These are phyloP conservation scores for Simplicillium aogashimaense DNA, from an alignment of 2,329 filamentous ascomycete genomes.

Conservation along the genomic window DNA sequence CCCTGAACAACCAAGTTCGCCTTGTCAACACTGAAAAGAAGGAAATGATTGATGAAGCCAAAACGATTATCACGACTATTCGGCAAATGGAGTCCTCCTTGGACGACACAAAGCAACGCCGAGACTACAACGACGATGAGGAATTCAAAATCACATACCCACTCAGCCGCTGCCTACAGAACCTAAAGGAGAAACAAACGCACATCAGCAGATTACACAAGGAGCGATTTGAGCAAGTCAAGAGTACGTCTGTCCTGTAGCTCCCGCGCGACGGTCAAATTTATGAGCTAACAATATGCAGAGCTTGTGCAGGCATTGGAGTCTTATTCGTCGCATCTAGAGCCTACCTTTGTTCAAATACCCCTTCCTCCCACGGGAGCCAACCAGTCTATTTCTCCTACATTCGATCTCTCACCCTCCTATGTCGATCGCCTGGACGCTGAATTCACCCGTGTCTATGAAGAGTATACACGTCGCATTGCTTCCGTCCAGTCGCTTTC, in stretches of 20 bases:
- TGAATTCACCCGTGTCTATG: conserved; percentile 91
- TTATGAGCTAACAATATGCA: conserved; percentile 23
- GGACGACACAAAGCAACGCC: conserved; percentile 59
- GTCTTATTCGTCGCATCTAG: conserved; percentile 93
- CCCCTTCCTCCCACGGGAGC: conserved; percentile 73
- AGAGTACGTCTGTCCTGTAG: conserved; percentile 50
- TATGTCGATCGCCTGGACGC: conserved; percentile 81
- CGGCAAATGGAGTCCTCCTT: conserved; percentile 90
- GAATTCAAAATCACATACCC: conserved; percentile 74
- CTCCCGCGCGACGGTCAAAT: not conserved
- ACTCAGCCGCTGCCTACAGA: conserved; percentile 67
- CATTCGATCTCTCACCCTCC: conserved; percentile 82
- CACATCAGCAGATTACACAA: conserved; percentile 74
- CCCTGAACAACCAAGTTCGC: conserved; percentile 81
- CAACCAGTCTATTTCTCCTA: conserved; percentile 66
- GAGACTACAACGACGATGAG: conserved; percentile 56
- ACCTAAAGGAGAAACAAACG: conserved; percentile 76
- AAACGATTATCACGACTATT: conserved; percentile 74
- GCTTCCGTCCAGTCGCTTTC: conserved; percentile 62
- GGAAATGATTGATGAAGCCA: conserved; percentile 79
- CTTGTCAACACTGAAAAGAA: conserved; percentile 82
- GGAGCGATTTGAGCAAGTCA: conserved; percentile 91
- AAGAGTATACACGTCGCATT: conserved; percentile 85
- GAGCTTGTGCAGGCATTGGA: conserved; percentile 89
- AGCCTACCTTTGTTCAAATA: conserved; percentile 77